Evolutionary conservation across 805 yeast genomes (phyloP).

Genomic region (Tetrapisispora namnaoensis): DNA sequence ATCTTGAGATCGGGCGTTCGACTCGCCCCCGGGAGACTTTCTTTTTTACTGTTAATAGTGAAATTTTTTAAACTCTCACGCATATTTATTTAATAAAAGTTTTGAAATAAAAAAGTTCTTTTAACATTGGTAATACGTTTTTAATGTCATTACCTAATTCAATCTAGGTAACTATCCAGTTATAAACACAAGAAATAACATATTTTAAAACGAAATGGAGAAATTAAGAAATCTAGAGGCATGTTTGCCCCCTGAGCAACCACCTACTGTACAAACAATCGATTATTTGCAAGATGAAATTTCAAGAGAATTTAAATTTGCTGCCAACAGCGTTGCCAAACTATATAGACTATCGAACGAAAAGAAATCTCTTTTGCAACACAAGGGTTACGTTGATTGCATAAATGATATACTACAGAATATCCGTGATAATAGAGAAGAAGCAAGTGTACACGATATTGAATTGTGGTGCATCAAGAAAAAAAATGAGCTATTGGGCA

Average conservation of each 20-base stretch:
- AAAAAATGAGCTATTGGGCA: constrained; percentile 10
- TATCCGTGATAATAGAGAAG: constrained; percentile 15
- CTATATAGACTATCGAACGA: constrained; percentile 52
- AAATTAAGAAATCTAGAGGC: constrained; percentile 15
- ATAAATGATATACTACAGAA: constrained; percentile 44
- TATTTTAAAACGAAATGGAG: constrained; percentile 14
- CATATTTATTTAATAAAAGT: background rate
- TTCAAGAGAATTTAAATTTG: constrained; percentile 54
- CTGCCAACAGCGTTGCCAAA: constrained; percentile 65
- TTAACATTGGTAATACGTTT: too few species aligned
- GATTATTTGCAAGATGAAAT: constrained; percentile 40
- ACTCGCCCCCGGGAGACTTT: constrained; percentile 2
- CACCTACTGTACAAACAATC: constrained; percentile 23
- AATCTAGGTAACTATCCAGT: too few species aligned
- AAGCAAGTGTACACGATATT: constrained; percentile 12
- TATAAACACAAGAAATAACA: too few species aligned
- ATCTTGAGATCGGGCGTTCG: constrained; percentile 2
- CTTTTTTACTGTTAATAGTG: background rate
- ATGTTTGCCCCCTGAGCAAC: constrained; percentile 26
- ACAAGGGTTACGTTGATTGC: constrained; percentile 55
- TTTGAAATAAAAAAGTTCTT: too few species aligned
- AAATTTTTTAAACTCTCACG: background rate
- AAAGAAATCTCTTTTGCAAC: constrained; percentile 38
- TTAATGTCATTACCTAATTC: too few species aligned
- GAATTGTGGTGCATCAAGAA: constrained; percentile 21